Evolutionary conservation across 495 filamentous ascomycete species (phyloP).

Genomic region (Hyaloscypha variabilis): DNA sequence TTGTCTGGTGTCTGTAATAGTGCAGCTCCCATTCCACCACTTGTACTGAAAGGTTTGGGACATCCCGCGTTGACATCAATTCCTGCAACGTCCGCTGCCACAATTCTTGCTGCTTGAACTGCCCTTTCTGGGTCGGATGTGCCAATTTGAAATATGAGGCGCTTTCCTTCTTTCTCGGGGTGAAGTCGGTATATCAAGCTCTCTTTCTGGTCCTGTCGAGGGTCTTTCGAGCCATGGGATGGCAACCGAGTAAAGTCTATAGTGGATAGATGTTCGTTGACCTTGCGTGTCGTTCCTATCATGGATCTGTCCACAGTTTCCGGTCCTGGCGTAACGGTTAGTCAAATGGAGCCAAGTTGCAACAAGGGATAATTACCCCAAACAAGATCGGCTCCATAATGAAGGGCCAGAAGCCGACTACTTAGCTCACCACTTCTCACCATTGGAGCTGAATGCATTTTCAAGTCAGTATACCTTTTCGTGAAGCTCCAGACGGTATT

Average conservation of each 20-base stretch:
- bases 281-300: slow-evolving; percentile 77
- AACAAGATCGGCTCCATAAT: slow-evolving; percentile 95
- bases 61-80: slow-evolving; percentile 98
- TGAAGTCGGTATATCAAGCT: slow-evolving; percentile 84
- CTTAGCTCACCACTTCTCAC: slow-evolving; percentile 94
- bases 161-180: slow-evolving; percentile 68
- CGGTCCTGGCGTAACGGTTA: slow-evolving; percentile 56
- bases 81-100: slow-evolving; percentile 84
- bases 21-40: slow-evolving; percentile 93
- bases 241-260: slow-evolving; percentile 82
- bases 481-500: too few species aligned
- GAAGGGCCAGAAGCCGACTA: slow-evolving; percentile 79
- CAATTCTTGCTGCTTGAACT: slow-evolving; percentile 78
- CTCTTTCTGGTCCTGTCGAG: slow-evolving; percentile 52
- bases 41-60: slow-evolving; percentile 92
- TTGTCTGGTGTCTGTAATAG: slow-evolving; percentile 80
- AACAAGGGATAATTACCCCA: slow-evolving; percentile 65
- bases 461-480: not conserved
- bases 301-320: slow-evolving; percentile 91
- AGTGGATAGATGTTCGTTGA: slow-evolving; percentile 71
- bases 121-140: slow-evolving; percentile 79
- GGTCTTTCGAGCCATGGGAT: slow-evolving; percentile 61
- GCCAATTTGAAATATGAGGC: slow-evolving; percentile 88
- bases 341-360: not conserved
- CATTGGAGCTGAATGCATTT: slow-evolving; percentile 70